Evolutionary conservation across 352 stramenopile genomes (phyloP).

Genomic region (Pythium utonaiense): DNA sequence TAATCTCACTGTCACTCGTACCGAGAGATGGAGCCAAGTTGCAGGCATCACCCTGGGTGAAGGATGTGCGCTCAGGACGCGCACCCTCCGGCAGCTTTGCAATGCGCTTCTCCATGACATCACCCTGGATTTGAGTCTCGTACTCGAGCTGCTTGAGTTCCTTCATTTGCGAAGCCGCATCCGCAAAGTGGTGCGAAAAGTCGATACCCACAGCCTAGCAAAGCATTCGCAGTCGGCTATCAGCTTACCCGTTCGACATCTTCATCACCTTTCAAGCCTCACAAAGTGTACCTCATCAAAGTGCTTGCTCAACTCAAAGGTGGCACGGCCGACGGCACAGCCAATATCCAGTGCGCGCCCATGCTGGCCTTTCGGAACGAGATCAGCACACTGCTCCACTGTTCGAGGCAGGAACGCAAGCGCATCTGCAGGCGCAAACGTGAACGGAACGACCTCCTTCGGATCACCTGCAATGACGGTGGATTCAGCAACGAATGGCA

Average conservation of each 20-base stretch:
- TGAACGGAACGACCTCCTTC: conserved; percentile 62
- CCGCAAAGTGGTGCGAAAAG: conserved; percentile 90
- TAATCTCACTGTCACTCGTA: conserved; percentile 11
- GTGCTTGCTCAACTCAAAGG: conserved; percentile 91
- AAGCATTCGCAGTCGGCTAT: no score
- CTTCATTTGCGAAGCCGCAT: conserved; percentile 87
- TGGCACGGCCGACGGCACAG: conserved; percentile 91
- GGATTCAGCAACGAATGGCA: no score
- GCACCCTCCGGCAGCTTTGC: conserved; percentile 62
- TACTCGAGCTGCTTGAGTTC: conserved; percentile 74
- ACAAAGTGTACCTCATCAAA: conserved; percentile 94
- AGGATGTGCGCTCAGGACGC: conserved; percentile 53
- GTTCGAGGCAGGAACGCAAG: conserved; percentile 86
- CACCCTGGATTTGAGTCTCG: conserved; percentile 85
- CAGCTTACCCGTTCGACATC: no score
- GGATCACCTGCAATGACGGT: conserved; percentile 39
- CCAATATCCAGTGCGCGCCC: conserved; percentile 92
- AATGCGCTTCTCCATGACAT: conserved; percentile 61
- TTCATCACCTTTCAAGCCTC: no score
- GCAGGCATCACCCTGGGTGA: conserved; percentile 94
- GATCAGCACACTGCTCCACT: conserved; percentile 59
- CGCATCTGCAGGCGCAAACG: conserved; percentile 72
- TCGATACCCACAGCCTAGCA: conserved; percentile 89
- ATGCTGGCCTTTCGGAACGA: conserved; percentile 48
- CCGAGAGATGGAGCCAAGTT: conserved; percentile 68